phyloP scores from a whole-genome alignment of 768 basidiomycete species.

The Gyrodon lividus region DNA sequence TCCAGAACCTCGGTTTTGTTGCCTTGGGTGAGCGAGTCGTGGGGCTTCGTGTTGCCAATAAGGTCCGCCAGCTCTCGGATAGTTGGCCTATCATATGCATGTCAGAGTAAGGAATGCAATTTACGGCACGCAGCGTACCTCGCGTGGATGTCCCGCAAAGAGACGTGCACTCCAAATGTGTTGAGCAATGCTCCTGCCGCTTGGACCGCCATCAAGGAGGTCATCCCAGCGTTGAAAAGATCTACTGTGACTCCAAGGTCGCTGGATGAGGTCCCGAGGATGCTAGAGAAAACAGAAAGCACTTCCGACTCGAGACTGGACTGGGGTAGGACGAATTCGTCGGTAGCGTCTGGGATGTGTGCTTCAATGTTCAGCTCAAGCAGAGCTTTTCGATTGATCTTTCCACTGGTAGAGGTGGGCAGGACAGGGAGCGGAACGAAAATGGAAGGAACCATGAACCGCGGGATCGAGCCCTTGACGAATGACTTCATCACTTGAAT shows the following conservation, averaged over 20 bases:
- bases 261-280: slow-evolving; percentile 1
- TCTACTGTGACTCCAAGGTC: slow-evolving; percentile 11
- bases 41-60: slow-evolving; percentile 9
- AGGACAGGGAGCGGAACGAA: slow-evolving; percentile 7
- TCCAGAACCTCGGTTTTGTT: slow-evolving; percentile 7
- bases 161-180: slow-evolving; percentile 10
- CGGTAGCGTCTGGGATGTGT: not conserved
- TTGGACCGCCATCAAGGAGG: slow-evolving; percentile 14
- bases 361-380: slow-evolving; percentile 5
- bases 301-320: slow-evolving; percentile 9
- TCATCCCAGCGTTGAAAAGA: slow-evolving; percentile 12
- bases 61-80: slow-evolving; percentile 8
- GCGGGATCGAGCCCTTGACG: slow-evolving; percentile 9
- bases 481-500: slow-evolving; percentile 2
- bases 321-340: slow-evolving; percentile 5
- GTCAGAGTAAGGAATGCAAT: not conserved
- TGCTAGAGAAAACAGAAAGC: slow-evolving; percentile 4
- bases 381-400: slow-evolving; percentile 10
- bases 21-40: slow-evolving; percentile 7
- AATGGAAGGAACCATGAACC: slow-evolving; percentile 14
- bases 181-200: slow-evolving; percentile 8
- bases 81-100: slow-evolving; percentile 2
- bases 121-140: not conserved
- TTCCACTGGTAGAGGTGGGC: slow-evolving; percentile 10
- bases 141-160: slow-evolving; percentile 11